Base-by-base conservation (phyloP, 257 asterid genomes). In the Solanum habrochaites region DNA sequence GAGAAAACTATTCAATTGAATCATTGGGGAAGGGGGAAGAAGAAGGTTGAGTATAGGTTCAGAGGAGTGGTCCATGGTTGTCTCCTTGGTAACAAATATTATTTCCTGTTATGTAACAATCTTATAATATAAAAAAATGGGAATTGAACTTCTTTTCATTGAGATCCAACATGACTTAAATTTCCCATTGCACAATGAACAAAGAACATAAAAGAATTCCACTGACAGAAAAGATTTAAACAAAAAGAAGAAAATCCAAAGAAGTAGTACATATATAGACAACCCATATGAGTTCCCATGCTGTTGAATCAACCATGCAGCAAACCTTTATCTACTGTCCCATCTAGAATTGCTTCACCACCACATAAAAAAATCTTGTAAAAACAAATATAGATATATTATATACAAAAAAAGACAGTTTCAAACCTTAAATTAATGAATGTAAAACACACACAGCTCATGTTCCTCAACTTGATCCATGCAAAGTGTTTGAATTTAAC, bases 201-300 rank as follows among this genome's bases (percentile, higher is more conserved):
- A 73, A 64, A 87, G 83, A 87, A 81, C 85, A 86, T 32, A 89
- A 31, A 85, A 37, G 74, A 42, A 77, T n/a, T 82, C 85, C 45
- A 75, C 82, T 86, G 85, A 85, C 74, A 45, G 49, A 87, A 84
- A 85, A 77, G 58, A 85, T 69, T 47, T 80, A 29, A 72, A 77
- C 56, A 62, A 43, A 45, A 40, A 64, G 40, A 43, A 87, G 88
- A 64, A 81, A 72, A 31, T 37, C 40, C 23, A 87, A 74, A 81
- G 86, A 18, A 86, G 85, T 49, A 91, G 88, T 73, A 80, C 67
- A 75, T 89, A 83, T 25, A 73, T 62, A 90, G 92, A 91, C 97
- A 94, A 80, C 91, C 93, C 96, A 94, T 93, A 95, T 94, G 98
- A 91, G 92, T 67, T 87, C 98, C 98, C 98, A 94, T 93, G 93